Base-by-base conservation (phyloP, 2,329 filamentous ascomycete genomes). In the Clarireedia hainanense region DNA sequence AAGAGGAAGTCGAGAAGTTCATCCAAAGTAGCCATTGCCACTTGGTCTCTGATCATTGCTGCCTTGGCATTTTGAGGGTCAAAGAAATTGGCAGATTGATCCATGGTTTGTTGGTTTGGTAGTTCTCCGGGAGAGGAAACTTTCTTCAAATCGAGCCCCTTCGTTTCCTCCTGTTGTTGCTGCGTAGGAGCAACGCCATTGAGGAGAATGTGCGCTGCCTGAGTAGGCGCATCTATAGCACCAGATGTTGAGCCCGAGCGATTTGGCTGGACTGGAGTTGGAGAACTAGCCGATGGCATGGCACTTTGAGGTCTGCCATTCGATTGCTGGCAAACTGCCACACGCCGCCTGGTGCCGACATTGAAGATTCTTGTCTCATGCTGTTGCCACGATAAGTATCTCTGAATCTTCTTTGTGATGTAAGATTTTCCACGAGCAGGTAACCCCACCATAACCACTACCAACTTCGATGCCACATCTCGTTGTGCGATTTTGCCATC, bases 291-390 rank as follows among this genome's bases (percentile, higher is more conserved):
- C n/a, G 46, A 24, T 6, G 26, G 3, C 61, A 63, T 9, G 55
- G 42, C 48, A 76, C 70, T 54, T 17, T 57, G 58, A 20, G 62
- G 59, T 12, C 36, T 52, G 47, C 15, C 58, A 9, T 62, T 59
- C 5, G 61, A 61, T 17, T 17, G 46, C 6, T 59, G 74, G 50
- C 86, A 87, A 45, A 87, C 88, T 17, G 86, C 89, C 50, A 91
- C 82, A 64, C 94, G 86, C 65, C 94, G 81, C 67, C 91, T 81
- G 71, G 96, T 92, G 58, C 94, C 94, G 39, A 99, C 94, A 67
- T 99, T 99, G 81, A 99, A 99, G 64, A 99, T 96, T 63, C 80
- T 82, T 12, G 91, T 94, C 67, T 96, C 89, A 72, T 99, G 92
- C 69, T 99, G 94, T 67, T 96, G 84, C 94, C 94, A 99, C 50